These are phyloP conservation scores for Neoscytalidium dimidiatum DNA, from an alignment of 2,329 filamentous ascomycete genomes.

Conservation along the genomic window DNA sequence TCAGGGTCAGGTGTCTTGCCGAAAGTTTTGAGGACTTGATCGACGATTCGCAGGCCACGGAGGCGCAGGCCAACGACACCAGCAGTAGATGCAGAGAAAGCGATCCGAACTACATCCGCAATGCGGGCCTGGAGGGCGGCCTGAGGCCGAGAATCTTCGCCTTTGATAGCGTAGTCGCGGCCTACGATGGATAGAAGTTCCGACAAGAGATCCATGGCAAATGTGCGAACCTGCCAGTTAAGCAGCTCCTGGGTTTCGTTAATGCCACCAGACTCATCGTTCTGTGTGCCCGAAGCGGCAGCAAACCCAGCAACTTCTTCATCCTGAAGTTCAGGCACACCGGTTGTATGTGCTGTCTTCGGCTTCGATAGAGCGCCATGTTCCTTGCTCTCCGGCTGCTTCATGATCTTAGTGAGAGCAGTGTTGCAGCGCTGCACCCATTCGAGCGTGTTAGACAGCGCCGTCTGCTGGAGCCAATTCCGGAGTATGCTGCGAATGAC, in stretches of 20 bases:
- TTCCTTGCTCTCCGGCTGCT: conserved; percentile 49
- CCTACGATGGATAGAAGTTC: conserved; percentile 78
- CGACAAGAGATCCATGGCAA: conserved; percentile 85
- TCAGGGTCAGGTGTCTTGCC: conserved; percentile 94
- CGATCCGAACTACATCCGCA: conserved; percentile 92
- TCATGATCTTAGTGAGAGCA: conserved; percentile 81
- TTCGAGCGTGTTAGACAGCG: conserved; percentile 72
- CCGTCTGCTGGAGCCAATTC: conserved; percentile 93
- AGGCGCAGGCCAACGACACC: conserved; percentile 87
- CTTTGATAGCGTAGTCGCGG: conserved; percentile 73
- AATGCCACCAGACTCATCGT: conserved; percentile 43
- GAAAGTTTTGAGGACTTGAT: conserved; percentile 91
- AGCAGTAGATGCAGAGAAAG: conserved; percentile 95
- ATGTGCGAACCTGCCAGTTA: conserved; percentile 93
- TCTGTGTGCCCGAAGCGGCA: conserved; percentile 63
- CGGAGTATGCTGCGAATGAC: conserved; percentile 83
- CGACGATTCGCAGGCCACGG: conserved; percentile 90
- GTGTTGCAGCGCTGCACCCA: conserved; percentile 90
- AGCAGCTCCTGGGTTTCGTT: conserved; percentile 74
- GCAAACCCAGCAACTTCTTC: conserved; percentile 97
- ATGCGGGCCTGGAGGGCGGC: conserved; percentile 77
- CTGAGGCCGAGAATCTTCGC: conserved; percentile 74
- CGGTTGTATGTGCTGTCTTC: conserved; percentile 32
- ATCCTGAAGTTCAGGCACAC: conserved; percentile 79
- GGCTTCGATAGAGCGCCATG: conserved; percentile 49